Percentiles rank a stretch among this genome's conserved stretches.
Conservation (phyloP, 192 early-diverging fungal genomes). For the Tieghemiomyces parasiticus region DNA sequence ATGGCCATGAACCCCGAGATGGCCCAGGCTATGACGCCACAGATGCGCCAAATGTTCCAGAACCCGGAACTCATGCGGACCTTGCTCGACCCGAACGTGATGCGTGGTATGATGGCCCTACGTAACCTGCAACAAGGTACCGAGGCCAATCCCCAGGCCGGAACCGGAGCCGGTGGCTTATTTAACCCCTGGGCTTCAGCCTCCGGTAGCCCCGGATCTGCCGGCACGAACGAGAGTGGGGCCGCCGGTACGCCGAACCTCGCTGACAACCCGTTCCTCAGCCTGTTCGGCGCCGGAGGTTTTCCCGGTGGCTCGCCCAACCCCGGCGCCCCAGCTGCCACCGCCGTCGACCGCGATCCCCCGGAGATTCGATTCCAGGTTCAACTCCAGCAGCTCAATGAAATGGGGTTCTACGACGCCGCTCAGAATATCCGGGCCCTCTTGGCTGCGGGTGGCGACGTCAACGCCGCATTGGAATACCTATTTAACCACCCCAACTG, state of each 20-base stretch:
- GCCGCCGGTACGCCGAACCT: slow-evolving; percentile 7
- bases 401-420: slow-evolving; percentile 93
- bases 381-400: slow-evolving; percentile 74
- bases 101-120: slow-evolving; percentile 62
- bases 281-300: slow-evolving; percentile 15
- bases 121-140: not conserved
- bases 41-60: slow-evolving; percentile 73
- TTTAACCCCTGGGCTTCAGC: slow-evolving; percentile 24
- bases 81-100: slow-evolving; percentile 68
- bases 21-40: slow-evolving; percentile 57
- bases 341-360: slow-evolving; percentile 22
- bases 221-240: slow-evolving; percentile 8
- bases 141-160: slow-evolving; percentile 19
- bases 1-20: slow-evolving; percentile 70
- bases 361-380: slow-evolving; percentile 50
- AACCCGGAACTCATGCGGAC: slow-evolving; percentile 65
- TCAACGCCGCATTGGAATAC: slow-evolving; percentile 86
- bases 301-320: not conserved
- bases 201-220: slow-evolving; percentile 12
- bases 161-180: slow-evolving; percentile 15
- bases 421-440: slow-evolving; percentile 83
- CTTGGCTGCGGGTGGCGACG: slow-evolving; percentile 67
- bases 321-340: slow-evolving; percentile 21
- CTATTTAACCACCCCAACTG: slow-evolving; percentile 35
- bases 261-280: slow-evolving; percentile 30